Base-by-base conservation (phyloP, 1,139 yeast genomes). In the Pichia sp. region DNA sequence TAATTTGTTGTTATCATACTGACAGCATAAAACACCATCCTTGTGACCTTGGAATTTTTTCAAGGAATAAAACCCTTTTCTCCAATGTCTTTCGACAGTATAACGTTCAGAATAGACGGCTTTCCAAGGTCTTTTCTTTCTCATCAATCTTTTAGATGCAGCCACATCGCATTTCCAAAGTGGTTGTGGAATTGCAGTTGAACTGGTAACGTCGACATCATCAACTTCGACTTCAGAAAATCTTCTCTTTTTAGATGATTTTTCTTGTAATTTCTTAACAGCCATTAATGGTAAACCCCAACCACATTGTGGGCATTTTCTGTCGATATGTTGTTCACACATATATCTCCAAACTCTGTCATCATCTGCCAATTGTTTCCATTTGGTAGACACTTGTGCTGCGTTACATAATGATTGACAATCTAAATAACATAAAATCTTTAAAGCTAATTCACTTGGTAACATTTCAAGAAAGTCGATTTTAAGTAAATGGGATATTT, bases 261-360 rank as follows among this genome's bases (percentile, higher is more conserved):
- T 58, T 39, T 69, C 84, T 53, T 88, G 70, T 8, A 87, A 84
- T 53, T 87, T 71, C 61, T 83, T 84, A 84, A 85, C 85, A 58
- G 84, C 89, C 79, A 93, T 79, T 52, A 93, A 70, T 3, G 99
- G 99, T 57, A 93, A 73, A 6, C 99, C 99, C 99, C 99, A 93
- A 11, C 99, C 99, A 71, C 99, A 93, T 63, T 88, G 89, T 38
- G 97, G 96, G 68, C 99, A 93, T 66, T 93, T 93, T 51, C 96
- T 75, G 67, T 93, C 99, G 50, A 93, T 93, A 65, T 93, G 99
- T 67, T 93, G 99, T 65, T 90, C 96, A 66, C 99, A 93, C 93
- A 93, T 85, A 58, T 93, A 90, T 65, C 93, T 95, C 99, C 99
- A 93, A 7, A 93, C 98, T 46, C 95, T 71, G 61, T 93, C 98